Conservation (phyloP, 306 rosid species). For the Datisca glomerata region DNA sequence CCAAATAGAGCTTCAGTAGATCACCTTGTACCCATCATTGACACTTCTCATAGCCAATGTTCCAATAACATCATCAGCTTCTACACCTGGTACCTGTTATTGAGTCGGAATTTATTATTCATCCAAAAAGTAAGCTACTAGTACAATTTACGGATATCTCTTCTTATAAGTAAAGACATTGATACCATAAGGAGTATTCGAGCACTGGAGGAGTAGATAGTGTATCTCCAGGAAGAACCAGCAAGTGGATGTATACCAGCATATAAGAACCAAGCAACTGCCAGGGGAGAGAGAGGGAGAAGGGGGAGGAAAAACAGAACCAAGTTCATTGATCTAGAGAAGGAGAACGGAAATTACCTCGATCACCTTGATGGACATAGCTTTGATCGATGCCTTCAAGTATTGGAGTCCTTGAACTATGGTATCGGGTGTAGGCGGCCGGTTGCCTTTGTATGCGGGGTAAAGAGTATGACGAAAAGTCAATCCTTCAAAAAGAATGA, state of each 20-base stretch:
- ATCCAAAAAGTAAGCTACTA: too few relatives aligned
- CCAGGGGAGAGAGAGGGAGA: neutral
- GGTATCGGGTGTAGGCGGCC: slow-evolving; percentile 96
- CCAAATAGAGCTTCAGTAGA: too few relatives aligned
- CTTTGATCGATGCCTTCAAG: slow-evolving; percentile 88
- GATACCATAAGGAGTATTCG: neutral
- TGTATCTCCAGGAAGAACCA: too few relatives aligned
- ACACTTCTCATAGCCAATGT: slow-evolving; percentile 80
- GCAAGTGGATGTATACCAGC: too few relatives aligned
- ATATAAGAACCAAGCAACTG: too few relatives aligned
- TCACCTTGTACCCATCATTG: slow-evolving; percentile 86
- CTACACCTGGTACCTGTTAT: slow-evolving; percentile 90
- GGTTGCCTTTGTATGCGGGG: slow-evolving; percentile 87
- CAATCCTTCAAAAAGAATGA: slow-evolving; percentile 42
- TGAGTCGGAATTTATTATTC: too few relatives aligned
- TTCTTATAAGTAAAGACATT: neutral
- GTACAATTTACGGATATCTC: too few relatives aligned
- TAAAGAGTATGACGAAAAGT: slow-evolving; percentile 82
- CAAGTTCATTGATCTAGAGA: neutral
- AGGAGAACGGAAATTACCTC: slow-evolving; percentile 48
- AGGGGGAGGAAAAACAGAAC: too few relatives aligned
- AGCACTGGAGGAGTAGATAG: neutral
- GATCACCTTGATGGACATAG: slow-evolving; percentile 81
- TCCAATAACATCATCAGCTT: slow-evolving; percentile 98
- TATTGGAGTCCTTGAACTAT: slow-evolving; percentile 95